Percentiles rank a stretch among this genome's conserved stretches.
These are phyloP conservation scores for Ganoderma boninense DNA, from an alignment of 1,284 basidiomycete species.

Conservation along the genomic window DNA sequence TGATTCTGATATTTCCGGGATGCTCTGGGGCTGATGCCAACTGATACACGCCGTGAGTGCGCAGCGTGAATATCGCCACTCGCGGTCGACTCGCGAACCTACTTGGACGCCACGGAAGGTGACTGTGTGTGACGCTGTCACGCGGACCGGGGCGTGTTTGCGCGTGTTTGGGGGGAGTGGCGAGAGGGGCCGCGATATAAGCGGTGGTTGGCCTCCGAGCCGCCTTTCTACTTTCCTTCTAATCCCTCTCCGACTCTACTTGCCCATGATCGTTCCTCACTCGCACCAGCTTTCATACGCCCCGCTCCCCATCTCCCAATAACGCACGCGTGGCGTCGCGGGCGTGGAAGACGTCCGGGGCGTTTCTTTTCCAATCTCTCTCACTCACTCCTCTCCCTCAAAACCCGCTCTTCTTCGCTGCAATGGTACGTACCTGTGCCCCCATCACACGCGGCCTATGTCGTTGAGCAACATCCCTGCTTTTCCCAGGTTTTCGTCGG, in stretches of 20 bases:
- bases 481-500: conserved; percentile 71
- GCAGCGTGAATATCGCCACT: conserved; percentile 35
- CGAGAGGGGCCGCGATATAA: conserved; percentile 24
- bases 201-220: not conserved
- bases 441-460: not conserved
- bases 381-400: not conserved
- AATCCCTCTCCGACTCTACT: conserved; percentile 14
- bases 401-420: not conserved
- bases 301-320: conserved; percentile 38
- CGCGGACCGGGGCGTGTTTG: conserved; percentile 26
- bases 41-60: conserved; percentile 17
- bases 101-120: conserved; percentile 11
- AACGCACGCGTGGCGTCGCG: conserved; percentile 45
- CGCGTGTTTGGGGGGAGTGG: conserved; percentile 21
- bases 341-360: conserved; percentile 39
- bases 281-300: conserved; percentile 28
- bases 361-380: conserved; percentile 24
- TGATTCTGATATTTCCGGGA: conserved; percentile 15
- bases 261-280: conserved; percentile 33
- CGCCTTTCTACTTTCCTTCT: conserved; percentile 15
- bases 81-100: conserved; percentile 33
- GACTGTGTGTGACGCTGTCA: conserved; percentile 21
- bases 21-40: not conserved
- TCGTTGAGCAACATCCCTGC: conserved; percentile 7
- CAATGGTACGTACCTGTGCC: conserved; percentile 33